Conservation (phyloP, 176 grass and related monocot genomes). For the Musa schizocarpa region DNA sequence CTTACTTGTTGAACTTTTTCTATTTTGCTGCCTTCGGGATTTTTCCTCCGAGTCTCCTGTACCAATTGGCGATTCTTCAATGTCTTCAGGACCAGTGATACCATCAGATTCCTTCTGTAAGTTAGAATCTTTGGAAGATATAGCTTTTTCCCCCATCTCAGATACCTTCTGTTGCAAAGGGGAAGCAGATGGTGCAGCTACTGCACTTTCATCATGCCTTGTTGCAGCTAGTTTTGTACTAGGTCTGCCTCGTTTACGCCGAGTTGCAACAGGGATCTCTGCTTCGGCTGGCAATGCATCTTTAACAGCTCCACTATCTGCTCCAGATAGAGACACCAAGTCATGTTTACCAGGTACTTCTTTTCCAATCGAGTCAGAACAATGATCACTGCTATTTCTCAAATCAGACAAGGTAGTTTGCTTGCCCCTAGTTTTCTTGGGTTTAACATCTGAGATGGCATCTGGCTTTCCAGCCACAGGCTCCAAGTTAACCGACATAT, state of each 20-base stretch:
- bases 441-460: neutral
- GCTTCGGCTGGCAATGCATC: conserved; percentile 20
- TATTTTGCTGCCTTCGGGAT: conserved; percentile 3
- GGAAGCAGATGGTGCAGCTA: neutral
- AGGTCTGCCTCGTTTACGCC: conserved; percentile 28
- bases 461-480: conserved; percentile 18
- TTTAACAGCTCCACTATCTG: conserved; percentile 27
- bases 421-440: neutral
- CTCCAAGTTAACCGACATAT: conserved; percentile 18
- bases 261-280: conserved; percentile 24
- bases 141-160: conserved; percentile 6
- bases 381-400: neutral
- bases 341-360: conserved; percentile 12
- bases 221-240: conserved; percentile 29
- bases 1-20: conserved; percentile 19
- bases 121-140: conserved; percentile 1
- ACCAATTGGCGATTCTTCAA: neutral
- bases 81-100: conserved; percentile 35
- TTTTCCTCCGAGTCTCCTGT: neutral
- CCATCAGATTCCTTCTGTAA: conserved; percentile 29
- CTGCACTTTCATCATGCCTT: conserved; percentile 18
- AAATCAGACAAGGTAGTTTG: neutral
- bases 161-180: neutral
- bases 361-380: neutral
- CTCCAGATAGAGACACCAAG: conserved; percentile 22